phyloP scores from a whole-genome alignment of 2,329 filamentous ascomycete genomes.

The Fusarium sp. region DNA sequence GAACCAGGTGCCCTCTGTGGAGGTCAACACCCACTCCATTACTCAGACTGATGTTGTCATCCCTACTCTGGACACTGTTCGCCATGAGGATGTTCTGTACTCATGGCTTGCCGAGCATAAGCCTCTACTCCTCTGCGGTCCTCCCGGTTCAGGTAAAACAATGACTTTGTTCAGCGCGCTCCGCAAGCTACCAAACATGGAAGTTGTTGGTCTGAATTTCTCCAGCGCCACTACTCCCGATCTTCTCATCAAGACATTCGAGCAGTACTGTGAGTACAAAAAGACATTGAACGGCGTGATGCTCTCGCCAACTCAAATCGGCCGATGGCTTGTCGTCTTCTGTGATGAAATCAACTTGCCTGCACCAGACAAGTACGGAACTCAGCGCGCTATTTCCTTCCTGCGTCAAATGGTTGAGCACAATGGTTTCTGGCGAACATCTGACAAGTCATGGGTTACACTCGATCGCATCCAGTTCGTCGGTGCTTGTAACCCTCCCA shows the following conservation, averaged over 20 bases:
- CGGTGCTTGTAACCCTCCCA: slow-evolving; percentile 97
- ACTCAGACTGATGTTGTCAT: slow-evolving; percentile 99
- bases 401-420: slow-evolving; percentile 97
- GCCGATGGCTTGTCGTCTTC: slow-evolving; percentile 97
- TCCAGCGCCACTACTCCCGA: slow-evolving; percentile 98
- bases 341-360: slow-evolving; percentile 99
- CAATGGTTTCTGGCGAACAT: slow-evolving; percentile 98
- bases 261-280: slow-evolving; percentile 99
- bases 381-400: slow-evolving; percentile 97
- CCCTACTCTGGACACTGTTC: slow-evolving; percentile 95
- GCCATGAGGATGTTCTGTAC: slow-evolving; percentile 98
- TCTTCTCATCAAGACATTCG: slow-evolving; percentile 97
- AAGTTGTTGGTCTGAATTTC: slow-evolving; percentile 98
- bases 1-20: slow-evolving; percentile 90
- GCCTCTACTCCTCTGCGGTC: slow-evolving; percentile 93
- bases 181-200: slow-evolving; percentile 97
- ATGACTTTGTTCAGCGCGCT: slow-evolving; percentile 99
- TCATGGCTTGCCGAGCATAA: slow-evolving; percentile 99
- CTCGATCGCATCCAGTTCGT: slow-evolving; percentile 99
- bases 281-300: slow-evolving; percentile 97
- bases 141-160: slow-evolving; percentile 98
- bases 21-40: slow-evolving; percentile 98
- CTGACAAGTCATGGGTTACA: slow-evolving; percentile 97
- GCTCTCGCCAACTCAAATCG: slow-evolving; percentile 95
- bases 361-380: slow-evolving; percentile 96